Conservation (phyloP, 805 yeast species). For the Candida jianshihensis region DNA sequence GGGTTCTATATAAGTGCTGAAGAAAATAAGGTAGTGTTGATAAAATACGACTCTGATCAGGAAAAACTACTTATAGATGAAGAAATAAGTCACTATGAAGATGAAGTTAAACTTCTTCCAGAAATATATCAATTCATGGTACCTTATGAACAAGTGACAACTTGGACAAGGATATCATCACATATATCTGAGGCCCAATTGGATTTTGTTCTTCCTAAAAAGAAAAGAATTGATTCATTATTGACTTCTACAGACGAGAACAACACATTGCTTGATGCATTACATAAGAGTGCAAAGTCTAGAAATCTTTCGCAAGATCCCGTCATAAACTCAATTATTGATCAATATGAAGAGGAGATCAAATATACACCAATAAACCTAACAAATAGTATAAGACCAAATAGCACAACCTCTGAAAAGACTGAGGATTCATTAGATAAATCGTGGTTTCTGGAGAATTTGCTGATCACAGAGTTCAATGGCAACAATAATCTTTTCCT, state of each 20-base stretch:
- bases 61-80: conserved; percentile 26
- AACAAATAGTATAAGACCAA: conserved; percentile 30
- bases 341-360: conserved; percentile 30
- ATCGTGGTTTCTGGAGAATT: conserved; percentile 46
- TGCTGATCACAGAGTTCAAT: conserved; percentile 23
- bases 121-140: conserved; percentile 33
- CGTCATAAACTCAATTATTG: conserved; percentile 25
- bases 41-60: conserved; percentile 31
- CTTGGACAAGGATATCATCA: conserved; percentile 22
- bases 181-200: conserved; percentile 23
- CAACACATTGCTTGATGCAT: conserved; percentile 30
- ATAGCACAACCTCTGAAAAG: conserved; percentile 30
- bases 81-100: conserved; percentile 27
- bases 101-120: conserved; percentile 24
- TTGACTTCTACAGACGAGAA: conserved; percentile 47
- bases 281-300: conserved; percentile 24
- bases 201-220: conserved; percentile 21
- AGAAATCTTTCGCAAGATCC: conserved; percentile 26
- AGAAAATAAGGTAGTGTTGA: conserved; percentile 27
- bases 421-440: conserved; percentile 53
- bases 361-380: conserved; percentile 36
- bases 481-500: conserved; percentile 26
- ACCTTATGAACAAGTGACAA: conserved; percentile 28
- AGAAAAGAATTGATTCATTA: conserved; percentile 31
- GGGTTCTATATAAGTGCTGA: conserved; percentile 33